Base-by-base conservation (phyloP, 192 early-diverging fungal species). In the Gamsiella multidivaricata region DNA sequence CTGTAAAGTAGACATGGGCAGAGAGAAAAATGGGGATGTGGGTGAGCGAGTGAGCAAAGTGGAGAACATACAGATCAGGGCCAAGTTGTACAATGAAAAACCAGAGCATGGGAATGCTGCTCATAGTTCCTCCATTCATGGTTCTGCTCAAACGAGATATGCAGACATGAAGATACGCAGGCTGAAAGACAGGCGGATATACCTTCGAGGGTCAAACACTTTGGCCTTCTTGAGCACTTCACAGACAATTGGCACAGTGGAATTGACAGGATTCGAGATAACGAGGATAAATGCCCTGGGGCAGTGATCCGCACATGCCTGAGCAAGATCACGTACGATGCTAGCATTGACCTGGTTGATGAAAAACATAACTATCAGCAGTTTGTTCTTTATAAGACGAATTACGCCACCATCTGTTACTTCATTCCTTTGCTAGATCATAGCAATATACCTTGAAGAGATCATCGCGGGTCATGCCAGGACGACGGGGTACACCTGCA, bases 221-320 rank as follows among this genome's bases (percentile, higher is more conserved):
- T 88, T 88, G 59, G 86, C 83, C 85, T 94, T 90, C 90, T 96
- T 96, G 74, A 95, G 88, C 34, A 93, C 90, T 83, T 97, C 94
- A 57, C 94, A 92, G 76, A 94, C 88, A 73, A 97, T 97, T 37
- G 96, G 94, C 23, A 97, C 94, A 59, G 96, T 97, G n/a, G 94
- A 96, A 90, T 97, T 97, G 73, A 97, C 96, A n/a, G 96, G 96
- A 89, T 97, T 97, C 64, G 96, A 90, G 78, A 97, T 97, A 80
- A 97, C 84, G 22, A 93, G 85, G 60, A 95, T 68, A 85, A 91
- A 87, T 54, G 96, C 96, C 81, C 92, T 89, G 67, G 96, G 96
- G 69, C 90, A 87, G 54, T 84, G 85, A 79, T 88, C 83, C 29
- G 94, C 96, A 50, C 88, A 87, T 28, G 88, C 94, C 61, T 86